These are phyloP conservation scores for Scheffersomyces segobiensis DNA, from an alignment of 1,139 yeast genomes.

Conservation along the genomic window DNA sequence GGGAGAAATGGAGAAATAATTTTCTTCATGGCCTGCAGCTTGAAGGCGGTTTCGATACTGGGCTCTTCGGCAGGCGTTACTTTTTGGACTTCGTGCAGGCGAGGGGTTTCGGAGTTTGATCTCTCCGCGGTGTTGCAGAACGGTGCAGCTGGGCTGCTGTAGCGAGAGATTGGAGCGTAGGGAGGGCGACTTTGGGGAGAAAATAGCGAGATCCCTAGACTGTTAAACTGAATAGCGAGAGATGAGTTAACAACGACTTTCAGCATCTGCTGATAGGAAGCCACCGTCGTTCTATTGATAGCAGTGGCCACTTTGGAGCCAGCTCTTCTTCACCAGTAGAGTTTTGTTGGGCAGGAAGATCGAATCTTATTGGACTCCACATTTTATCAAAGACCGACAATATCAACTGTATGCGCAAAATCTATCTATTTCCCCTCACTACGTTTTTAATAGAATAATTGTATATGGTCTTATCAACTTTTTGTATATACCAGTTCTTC, in stretches of 20 bases:
- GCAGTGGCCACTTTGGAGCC: too few species aligned
- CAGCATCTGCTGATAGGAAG: neutral
- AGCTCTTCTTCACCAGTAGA: neutral
- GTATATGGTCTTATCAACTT: neutral
- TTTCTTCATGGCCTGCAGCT: neutral
- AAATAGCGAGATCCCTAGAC: neutral
- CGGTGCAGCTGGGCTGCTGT: neutral
- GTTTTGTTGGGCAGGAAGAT: neutral
- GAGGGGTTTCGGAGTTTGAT: neutral
- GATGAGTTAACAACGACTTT: too few species aligned
- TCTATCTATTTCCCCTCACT: neutral
- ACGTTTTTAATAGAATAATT: too few species aligned
- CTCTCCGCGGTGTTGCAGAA: neutral
- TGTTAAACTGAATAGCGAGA: neutral
- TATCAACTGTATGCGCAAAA: neutral
- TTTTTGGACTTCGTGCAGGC: neutral
- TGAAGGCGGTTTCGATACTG: neutral
- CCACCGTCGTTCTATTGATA: too few species aligned
- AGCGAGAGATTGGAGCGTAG: neutral
- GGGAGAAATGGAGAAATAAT: neutral
- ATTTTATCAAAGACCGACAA: neutral
- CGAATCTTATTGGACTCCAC: neutral
- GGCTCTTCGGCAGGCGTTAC: neutral
- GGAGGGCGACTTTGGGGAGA: neutral
- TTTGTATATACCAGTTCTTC: neutral